Conservation (phyloP, 1,284 basidiomycete species). For the Fomitopsis schrenkii region DNA sequence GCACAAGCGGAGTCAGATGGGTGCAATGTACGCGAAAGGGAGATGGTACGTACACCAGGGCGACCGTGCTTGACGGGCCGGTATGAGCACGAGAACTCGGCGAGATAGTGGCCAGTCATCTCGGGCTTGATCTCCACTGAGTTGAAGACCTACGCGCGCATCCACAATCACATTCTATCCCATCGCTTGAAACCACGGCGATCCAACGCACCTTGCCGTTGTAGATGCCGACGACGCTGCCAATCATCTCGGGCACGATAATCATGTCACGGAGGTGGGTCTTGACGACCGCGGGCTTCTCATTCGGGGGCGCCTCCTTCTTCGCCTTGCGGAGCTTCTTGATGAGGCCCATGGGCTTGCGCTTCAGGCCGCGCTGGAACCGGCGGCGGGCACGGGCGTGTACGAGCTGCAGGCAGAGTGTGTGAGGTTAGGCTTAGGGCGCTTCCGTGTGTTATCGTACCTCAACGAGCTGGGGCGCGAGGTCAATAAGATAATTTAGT, state of each 20-base stretch:
- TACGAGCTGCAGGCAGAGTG: conserved; percentile 63
- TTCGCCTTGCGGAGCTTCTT: conserved; percentile 99
- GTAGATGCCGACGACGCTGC: conserved; percentile 95
- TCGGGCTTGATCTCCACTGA: conserved; percentile 99
- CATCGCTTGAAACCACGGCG: not conserved
- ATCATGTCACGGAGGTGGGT: conserved; percentile 99
- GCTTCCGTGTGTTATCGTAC: conserved; percentile 19
- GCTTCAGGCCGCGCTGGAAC: conserved; percentile 99
- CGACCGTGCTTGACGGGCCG: conserved; percentile 99
- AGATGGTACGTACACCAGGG: conserved; percentile 68
- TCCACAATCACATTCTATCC: not conserved
- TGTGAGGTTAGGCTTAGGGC: not conserved
- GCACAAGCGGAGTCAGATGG: not conserved
- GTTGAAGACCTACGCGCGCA: conserved; percentile 73
- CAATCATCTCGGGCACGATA: conserved; percentile 99
- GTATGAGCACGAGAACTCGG: conserved; percentile 94
- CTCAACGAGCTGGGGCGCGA: conserved; percentile 64
- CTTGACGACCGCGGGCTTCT: conserved; percentile 98
- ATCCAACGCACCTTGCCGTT: conserved; percentile 77
- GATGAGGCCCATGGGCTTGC: conserved; percentile 97
- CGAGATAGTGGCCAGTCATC: conserved; percentile 99
- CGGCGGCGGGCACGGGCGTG: conserved; percentile 98
- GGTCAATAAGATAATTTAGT: not conserved
- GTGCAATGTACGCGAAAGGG: conserved; percentile 9
- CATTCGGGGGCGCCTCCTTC: conserved; percentile 97